phyloP scores from a whole-genome alignment of 2,329 filamentous ascomycete species.

The Diaporthe nobilis region DNA sequence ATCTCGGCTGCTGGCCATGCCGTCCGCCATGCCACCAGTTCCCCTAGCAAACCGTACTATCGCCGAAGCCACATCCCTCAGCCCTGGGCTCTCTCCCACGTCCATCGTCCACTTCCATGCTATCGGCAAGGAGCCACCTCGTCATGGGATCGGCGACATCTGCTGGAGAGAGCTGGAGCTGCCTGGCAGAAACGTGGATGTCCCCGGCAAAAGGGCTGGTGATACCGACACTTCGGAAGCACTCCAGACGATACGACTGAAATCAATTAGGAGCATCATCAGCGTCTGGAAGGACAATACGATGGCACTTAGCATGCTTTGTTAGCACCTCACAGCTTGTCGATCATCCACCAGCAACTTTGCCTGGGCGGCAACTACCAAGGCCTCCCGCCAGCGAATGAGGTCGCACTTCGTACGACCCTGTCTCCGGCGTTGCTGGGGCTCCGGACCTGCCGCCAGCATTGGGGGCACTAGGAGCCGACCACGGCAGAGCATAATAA shows the following conservation, averaged over 20 bases:
- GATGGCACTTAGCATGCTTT: conserved; percentile 11
- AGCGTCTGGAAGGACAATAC: conserved; percentile 3
- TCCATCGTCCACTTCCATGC: background rate
- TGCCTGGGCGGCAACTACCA: background rate
- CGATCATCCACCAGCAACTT: conserved; percentile 10
- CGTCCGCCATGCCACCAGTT: background rate
- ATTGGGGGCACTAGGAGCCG: conserved; percentile 16
- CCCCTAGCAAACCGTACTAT: background rate
- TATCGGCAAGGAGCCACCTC: conserved; percentile 17
- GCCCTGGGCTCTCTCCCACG: background rate
- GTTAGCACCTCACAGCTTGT: conserved; percentile 1
- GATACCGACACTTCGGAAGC: conserved; percentile 27
- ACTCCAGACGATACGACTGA: conserved; percentile 27
- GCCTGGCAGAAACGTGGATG: conserved; percentile 1
- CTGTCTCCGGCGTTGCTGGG: conserved; percentile 22
- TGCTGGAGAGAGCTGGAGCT: background rate
- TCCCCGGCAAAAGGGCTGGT: conserved; percentile 2
- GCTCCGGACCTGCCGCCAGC: conserved; percentile 6
- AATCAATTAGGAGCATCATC: background rate
- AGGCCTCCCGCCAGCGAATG: conserved; percentile 13
- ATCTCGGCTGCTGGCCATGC: conserved; percentile 18
- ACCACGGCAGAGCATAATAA: conserved; percentile 7
- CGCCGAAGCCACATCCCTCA: conserved; percentile 13
- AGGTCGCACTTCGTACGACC: background rate
- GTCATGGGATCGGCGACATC: conserved; percentile 14